Conservation (phyloP, 805 yeast species). For the Debaryomyces castellii region DNA sequence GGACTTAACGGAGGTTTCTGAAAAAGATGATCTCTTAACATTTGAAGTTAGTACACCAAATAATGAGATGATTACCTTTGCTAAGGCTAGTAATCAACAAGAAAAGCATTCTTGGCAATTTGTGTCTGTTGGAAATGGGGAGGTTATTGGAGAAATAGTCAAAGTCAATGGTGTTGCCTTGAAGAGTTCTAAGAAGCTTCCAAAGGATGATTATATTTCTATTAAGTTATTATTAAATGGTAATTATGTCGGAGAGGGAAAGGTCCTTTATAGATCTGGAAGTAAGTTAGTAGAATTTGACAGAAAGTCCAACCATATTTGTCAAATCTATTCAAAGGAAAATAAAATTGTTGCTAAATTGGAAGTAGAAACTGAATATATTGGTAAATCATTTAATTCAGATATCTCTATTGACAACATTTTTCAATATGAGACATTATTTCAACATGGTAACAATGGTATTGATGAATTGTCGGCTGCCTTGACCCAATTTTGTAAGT, state of each 20-base stretch:
- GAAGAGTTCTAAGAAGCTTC: slow-evolving; percentile 32
- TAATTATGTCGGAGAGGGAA: slow-evolving; percentile 57
- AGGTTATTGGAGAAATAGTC: slow-evolving; percentile 69
- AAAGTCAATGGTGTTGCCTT: slow-evolving; percentile 57
- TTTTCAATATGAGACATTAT: slow-evolving; percentile 50
- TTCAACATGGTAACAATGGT: slow-evolving; percentile 40
- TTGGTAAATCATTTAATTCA: slow-evolving; percentile 65
- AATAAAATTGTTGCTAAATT: slow-evolving; percentile 42
- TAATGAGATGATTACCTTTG: slow-evolving; percentile 50
- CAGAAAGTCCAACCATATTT: slow-evolving; percentile 37
- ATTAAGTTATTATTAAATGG: slow-evolving; percentile 66
- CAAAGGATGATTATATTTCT: slow-evolving; percentile 52
- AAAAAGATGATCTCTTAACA: slow-evolving; percentile 46
- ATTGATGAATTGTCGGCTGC: slow-evolving; percentile 46
- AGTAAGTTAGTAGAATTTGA: slow-evolving; percentile 48
- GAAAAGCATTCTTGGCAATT: slow-evolving; percentile 62
- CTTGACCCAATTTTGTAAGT: slow-evolving; percentile 50
- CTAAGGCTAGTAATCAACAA: slow-evolving; percentile 66
- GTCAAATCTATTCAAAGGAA: slow-evolving; percentile 43
- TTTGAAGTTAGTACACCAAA: slow-evolving; percentile 55
- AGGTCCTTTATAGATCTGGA: slow-evolving; percentile 49
- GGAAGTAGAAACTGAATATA: slow-evolving; percentile 61
- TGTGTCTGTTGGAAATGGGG: slow-evolving; percentile 69
- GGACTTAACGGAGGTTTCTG: slow-evolving; percentile 22
- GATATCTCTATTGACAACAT: slow-evolving; percentile 56